These are phyloP conservation scores for Penium margaritaceum DNA, from an alignment of 139 green algal genomes.

Conservation along the genomic window DNA sequence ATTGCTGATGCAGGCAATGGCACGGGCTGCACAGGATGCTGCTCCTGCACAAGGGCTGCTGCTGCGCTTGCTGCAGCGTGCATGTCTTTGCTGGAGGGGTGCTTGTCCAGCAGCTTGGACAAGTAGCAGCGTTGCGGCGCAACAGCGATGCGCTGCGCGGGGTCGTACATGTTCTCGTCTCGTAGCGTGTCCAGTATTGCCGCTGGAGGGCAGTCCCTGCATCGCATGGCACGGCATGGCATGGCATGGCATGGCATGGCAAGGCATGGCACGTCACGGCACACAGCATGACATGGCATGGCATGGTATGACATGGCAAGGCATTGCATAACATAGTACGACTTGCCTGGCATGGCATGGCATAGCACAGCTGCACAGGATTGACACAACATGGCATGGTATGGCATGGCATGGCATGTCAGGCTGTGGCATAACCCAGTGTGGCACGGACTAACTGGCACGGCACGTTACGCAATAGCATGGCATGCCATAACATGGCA, in stretches of 20 bases:
- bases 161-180: conserved; percentile 10
- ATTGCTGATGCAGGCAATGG: too few species aligned
- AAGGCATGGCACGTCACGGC: neutral
- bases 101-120: conserved; percentile 5
- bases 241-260: neutral
- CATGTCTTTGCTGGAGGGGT: conserved; percentile 2
- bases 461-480: neutral
- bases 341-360: neutral
- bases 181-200: conserved; percentile 3
- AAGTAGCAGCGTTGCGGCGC: neutral
- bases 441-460: neutral
- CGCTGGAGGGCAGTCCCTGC: neutral
- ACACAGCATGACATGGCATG: neutral
- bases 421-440: neutral
- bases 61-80: too few species aligned
- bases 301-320: neutral
- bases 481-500: neutral
- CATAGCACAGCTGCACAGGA: too few species aligned
- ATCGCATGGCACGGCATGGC: neutral
- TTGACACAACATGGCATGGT: too few species aligned
- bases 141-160: neutral
- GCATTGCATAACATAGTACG: neutral
- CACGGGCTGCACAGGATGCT: too few species aligned
- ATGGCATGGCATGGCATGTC: neutral
- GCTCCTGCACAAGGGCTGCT: too few species aligned